Conservation (phyloP, 768 basidiomycete genomes). For the Agaricus blazei region DNA sequence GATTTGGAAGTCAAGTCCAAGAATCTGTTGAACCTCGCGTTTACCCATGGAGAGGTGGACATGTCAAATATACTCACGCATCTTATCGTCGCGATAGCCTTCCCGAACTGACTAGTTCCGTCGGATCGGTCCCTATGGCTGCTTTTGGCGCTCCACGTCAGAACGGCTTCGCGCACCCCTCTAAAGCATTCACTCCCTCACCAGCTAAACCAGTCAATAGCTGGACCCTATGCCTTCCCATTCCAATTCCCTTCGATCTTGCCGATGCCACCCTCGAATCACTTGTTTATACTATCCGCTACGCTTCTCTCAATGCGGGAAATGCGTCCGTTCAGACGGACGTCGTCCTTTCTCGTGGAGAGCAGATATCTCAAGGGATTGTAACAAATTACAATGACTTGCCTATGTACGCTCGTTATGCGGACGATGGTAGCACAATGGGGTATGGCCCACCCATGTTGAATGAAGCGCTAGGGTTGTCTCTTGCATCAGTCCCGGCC, state of each 20-base stretch:
- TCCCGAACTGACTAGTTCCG: not conserved
- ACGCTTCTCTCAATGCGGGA: not conserved
- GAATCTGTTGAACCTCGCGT: constrained; percentile 2
- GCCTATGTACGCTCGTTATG: constrained; percentile 3
- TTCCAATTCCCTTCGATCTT: constrained; percentile 1
- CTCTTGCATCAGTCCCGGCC: constrained; percentile 2
- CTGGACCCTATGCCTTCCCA: constrained; percentile 4
- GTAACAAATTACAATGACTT: constrained; percentile 4
- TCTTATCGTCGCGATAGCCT: constrained; percentile 6
- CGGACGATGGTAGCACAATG: not conserved
- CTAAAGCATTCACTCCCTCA: not conserved
- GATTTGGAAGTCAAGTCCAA: not conserved
- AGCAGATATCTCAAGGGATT: not conserved
- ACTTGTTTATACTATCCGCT: constrained; percentile 3
- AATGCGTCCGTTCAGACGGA: constrained; percentile 8
- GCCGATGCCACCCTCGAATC: constrained; percentile 2
- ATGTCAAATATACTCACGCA: constrained; percentile 8
- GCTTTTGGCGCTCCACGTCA: not conserved
- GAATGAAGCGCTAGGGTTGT: constrained; percentile 5
- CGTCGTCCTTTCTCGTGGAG: constrained; percentile 2
- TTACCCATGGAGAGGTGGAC: constrained; percentile 6
- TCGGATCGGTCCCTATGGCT: not conserved
- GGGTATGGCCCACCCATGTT: constrained; percentile 9
- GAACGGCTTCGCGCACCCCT: not conserved
- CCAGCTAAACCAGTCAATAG: not conserved